Conservation (phyloP, 768 basidiomycete species). For the Cystobasidium tubakii region DNA sequence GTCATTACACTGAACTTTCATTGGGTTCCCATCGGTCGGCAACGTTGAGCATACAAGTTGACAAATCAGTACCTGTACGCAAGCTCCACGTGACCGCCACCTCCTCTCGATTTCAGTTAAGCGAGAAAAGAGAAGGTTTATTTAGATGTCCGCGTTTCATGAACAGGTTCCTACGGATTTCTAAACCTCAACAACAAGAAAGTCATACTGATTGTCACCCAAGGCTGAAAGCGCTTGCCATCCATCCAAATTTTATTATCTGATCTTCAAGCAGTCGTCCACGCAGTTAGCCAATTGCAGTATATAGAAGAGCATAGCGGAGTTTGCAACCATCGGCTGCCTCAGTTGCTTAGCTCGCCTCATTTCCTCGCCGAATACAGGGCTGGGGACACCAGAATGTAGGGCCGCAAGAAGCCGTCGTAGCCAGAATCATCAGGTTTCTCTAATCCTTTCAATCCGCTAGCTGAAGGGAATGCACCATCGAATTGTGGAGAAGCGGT, state of each 20-base stretch:
- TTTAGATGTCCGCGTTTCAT: no score
- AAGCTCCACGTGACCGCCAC: no score
- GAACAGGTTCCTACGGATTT: neutral
- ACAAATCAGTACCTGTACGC: no score
- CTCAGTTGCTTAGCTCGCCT: neutral
- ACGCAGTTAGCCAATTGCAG: no score
- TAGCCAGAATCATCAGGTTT: constrained; percentile 2
- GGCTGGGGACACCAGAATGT: neutral
- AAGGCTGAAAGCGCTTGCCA: neutral
- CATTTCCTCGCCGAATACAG: neutral
- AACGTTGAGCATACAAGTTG: no score
- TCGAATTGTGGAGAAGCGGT: neutral
- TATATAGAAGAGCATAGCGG: neutral
- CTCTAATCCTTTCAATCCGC: neutral
- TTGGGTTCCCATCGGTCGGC: no score
- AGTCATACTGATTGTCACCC: neutral
- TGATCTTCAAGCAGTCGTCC: no score
- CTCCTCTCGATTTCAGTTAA: no score
- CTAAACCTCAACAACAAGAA: constrained; percentile 4
- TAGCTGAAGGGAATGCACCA: constrained; percentile 2
- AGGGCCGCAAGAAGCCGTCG: neutral
- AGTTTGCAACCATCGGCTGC: neutral
- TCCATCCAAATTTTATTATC: neutral
- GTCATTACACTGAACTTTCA: no score
- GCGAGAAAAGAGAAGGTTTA: no score